Percentiles rank a stretch among this genome's conserved stretches.
Evolutionary conservation across 2,329 filamentous ascomycete genomes (phyloP).

Genomic region (Neophaeococcomyces mojaviensis): DNA sequence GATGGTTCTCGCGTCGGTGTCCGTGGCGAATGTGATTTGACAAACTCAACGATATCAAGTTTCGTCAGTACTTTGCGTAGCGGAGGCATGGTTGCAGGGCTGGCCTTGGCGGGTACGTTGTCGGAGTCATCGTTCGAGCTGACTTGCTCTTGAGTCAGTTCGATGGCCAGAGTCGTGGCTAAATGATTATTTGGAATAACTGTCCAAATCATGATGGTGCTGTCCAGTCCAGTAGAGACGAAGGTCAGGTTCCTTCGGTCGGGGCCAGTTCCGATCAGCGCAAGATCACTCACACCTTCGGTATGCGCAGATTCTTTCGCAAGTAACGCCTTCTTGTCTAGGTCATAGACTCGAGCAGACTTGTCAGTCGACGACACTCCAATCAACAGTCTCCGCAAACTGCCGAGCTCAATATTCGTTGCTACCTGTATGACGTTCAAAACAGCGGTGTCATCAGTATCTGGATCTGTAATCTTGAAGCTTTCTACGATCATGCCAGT

Average conservation of each 20-base stretch:
- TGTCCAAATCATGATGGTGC: conserved; percentile 74
- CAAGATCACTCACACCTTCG: conserved; percentile 80
- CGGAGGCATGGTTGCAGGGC: conserved; percentile 58
- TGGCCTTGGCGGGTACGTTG: conserved; percentile 38
- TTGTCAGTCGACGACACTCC: conserved; percentile 95
- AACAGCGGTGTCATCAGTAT: conserved; percentile 72
- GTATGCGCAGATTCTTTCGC: conserved; percentile 93
- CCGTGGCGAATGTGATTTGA: conserved; percentile 41
- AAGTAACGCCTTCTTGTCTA: conserved; percentile 66
- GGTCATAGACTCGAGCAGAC: conserved; percentile 83
- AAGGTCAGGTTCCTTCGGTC: conserved; percentile 43
- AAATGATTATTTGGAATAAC: conserved; percentile 25
- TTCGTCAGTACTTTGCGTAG: conserved; percentile 80
- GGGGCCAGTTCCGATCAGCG: conserved; percentile 51
- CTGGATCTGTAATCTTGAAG: conserved; percentile 78
- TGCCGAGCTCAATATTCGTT: conserved; percentile 35
- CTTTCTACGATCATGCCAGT: conserved; percentile 62
- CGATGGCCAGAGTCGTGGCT: conserved; percentile 16
- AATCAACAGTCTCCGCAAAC: conserved; percentile 57
- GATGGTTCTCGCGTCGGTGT: conserved; percentile 37
- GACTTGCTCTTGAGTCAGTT: conserved; percentile 24
- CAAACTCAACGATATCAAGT: conserved; percentile 75
- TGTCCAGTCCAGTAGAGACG: conserved; percentile 70
- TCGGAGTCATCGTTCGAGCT: conserved; percentile 29
- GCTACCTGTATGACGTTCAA: conserved; percentile 66